These are phyloP conservation scores for Microsporum canis DNA, from an alignment of 2,329 filamentous ascomycete genomes.

Conservation along the genomic window DNA sequence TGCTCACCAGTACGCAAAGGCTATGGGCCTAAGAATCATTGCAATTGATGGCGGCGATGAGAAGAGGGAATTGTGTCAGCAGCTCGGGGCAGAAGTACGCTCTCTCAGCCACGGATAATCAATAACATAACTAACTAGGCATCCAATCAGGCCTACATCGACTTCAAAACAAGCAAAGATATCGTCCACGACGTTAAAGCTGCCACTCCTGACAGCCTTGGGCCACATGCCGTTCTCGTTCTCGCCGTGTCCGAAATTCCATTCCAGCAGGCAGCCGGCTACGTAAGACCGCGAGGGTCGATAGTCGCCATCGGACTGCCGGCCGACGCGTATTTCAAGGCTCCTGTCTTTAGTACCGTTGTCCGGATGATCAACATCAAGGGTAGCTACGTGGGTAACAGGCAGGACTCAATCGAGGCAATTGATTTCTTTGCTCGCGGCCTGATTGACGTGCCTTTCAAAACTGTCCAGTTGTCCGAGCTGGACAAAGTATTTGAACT, in stretches of 20 bases:
- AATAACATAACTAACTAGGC: too few relatives aligned
- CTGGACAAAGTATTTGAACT: conserved; percentile 69
- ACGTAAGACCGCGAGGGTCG: conserved; percentile 69
- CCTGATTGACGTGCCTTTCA: conserved; percentile 76
- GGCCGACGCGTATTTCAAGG: conserved; percentile 63
- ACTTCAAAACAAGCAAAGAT: too few relatives aligned
- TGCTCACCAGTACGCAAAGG: conserved; percentile 77
- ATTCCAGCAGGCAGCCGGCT: conserved; percentile 86
- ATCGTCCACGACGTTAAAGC: conserved; percentile 68
- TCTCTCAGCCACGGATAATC: neutral
- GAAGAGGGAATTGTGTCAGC: conserved; percentile 56
- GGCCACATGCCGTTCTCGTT: conserved; percentile 76
- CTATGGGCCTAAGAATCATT: conserved; percentile 72
- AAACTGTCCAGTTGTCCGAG: conserved; percentile 70
- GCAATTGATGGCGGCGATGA: conserved; percentile 76
- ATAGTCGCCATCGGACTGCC: conserved; percentile 87
- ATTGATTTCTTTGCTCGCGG: conserved; percentile 80
- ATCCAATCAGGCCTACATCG: too few relatives aligned
- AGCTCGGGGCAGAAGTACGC: conserved; percentile 53
- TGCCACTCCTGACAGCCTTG: conserved; percentile 65
- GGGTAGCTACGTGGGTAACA: conserved; percentile 88
- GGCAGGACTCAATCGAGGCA: conserved; percentile 76
- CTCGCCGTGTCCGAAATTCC: conserved; percentile 82
- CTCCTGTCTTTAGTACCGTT: conserved; percentile 82
- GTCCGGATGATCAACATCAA: conserved; percentile 85